A percentile compares a stretch with the other conserved stretches of the same genome.
Evolutionary conservation across 306 rosid genomes (phyloP).

Genomic region (Fragaria iinumae): DNA sequence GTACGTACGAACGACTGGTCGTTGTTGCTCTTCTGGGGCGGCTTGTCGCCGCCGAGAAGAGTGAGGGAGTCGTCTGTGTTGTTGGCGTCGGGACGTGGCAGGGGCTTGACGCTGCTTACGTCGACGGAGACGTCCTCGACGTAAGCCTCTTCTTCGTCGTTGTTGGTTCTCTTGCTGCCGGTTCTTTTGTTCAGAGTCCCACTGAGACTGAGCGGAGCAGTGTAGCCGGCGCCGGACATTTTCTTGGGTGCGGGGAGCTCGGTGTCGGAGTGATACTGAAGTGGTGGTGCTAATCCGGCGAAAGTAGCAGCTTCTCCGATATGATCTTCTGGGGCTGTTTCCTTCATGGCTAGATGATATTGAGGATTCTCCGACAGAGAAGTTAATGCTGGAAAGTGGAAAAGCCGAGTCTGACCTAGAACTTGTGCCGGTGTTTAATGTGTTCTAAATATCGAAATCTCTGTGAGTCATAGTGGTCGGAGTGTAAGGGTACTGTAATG

Average conservation of each 20-base stretch:
- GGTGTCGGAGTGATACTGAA: neutral
- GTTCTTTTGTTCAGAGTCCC: conserved; percentile 10
- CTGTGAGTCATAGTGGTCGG: neutral
- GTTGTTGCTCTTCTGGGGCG: neutral
- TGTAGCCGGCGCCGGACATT: neutral
- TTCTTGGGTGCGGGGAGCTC: neutral
- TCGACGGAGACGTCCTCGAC: conserved; percentile 46
- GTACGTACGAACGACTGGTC: conserved; percentile 20
- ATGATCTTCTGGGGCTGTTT: neutral
- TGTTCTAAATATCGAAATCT: neutral
- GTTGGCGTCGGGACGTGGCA: neutral
- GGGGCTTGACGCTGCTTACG: conserved; percentile 43
- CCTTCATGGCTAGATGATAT: neutral
- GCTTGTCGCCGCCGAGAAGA: neutral
- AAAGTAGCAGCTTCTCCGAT: neutral
- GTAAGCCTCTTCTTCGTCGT: conserved; percentile 16
- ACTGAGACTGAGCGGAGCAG: neutral
- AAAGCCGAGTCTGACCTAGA: neutral
- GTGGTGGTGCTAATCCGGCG: neutral
- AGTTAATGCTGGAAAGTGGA: neutral
- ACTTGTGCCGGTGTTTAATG: neutral
- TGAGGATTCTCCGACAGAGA: neutral
- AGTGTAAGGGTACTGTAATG: neutral
- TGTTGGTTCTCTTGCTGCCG: neutral
- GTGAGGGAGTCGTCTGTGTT: neutral